Conservation (phyloP, 2,329 filamentous ascomycete species). For the Onygena corvina region DNA sequence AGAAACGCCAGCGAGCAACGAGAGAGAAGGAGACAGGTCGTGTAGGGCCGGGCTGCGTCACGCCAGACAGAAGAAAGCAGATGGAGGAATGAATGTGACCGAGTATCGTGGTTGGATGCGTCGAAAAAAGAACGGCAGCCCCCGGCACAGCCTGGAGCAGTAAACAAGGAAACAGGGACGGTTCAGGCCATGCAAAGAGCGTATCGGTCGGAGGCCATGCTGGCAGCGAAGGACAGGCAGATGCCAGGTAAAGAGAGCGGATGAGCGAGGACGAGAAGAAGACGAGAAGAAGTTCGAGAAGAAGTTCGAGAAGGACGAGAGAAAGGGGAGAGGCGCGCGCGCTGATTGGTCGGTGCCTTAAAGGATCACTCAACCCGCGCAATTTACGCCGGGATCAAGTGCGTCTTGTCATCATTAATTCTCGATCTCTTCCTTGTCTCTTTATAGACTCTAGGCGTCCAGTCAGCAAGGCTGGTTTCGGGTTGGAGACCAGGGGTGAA, state of each 20-base stretch:
- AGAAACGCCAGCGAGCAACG: background rate
- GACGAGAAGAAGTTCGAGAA: constrained; percentile 19
- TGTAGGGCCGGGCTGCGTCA: background rate
- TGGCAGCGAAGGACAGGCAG: background rate
- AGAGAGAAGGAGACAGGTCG: background rate
- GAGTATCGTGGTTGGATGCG: too few species aligned
- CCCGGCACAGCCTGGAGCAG: constrained; percentile 3
- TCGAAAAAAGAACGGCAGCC: background rate
- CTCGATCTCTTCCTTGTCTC: too few species aligned
- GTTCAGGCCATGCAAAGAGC: constrained; percentile 3
- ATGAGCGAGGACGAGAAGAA: constrained; percentile 18
- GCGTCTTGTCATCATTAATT: too few species aligned
- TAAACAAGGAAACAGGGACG: background rate
- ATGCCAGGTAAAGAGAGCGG: constrained; percentile 9
- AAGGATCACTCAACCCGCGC: background rate
- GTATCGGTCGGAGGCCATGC: background rate
- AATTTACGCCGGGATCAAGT: too few species aligned
- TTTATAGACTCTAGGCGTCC: too few species aligned
- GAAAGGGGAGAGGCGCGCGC: background rate
- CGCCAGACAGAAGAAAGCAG: background rate
- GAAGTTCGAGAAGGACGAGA: constrained; percentile 16
- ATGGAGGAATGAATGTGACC: too few species aligned
- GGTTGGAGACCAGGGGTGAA: too few species aligned
- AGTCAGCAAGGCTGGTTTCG: too few species aligned
- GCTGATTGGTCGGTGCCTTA: constrained; percentile 1